A percentile compares a stretch with the other conserved stretches of the same genome.
Conservation (phyloP, 768 basidiomycete genomes). For the Lyophyllum semitale region DNA sequence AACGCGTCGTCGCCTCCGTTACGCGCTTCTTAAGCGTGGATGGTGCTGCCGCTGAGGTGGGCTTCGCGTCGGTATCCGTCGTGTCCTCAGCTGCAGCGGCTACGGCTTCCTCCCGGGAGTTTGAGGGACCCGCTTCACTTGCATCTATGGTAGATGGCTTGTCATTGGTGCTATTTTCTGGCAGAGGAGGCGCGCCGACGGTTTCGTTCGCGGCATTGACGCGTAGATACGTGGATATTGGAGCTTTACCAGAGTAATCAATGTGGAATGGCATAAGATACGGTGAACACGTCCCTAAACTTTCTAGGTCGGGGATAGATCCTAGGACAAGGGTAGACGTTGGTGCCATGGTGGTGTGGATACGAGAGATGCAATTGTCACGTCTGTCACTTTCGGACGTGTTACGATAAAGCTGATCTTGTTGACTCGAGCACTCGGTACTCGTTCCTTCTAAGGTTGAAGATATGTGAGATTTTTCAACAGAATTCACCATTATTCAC, state of each 20-base stretch:
- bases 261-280: conserved; percentile 87
- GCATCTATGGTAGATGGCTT: conserved; percentile 4
- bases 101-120: neutral
- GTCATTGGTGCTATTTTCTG: conserved; percentile 1
- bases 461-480: too few relatives aligned
- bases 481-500: too few relatives aligned
- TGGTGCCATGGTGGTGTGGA: conserved; percentile 3
- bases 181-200: conserved; percentile 24
- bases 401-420: too few relatives aligned
- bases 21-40: conserved; percentile 19
- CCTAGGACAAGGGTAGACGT: conserved; percentile 5
- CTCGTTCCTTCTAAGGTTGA: too few relatives aligned
- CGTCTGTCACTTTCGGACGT: neutral
- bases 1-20: conserved; percentile 37
- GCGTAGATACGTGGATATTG: conserved; percentile 73
- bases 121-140: neutral
- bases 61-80: neutral
- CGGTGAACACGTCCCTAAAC: conserved; percentile 44
- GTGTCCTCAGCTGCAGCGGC: neutral
- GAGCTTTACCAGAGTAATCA: conserved; percentile 67
- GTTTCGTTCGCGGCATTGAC: conserved; percentile 43
- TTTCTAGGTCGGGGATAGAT: neutral
- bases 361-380: neutral
- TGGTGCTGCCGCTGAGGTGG: neutral
- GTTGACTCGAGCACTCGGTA: too few relatives aligned